Evolutionary conservation across 352 stramenopile species (phyloP), one percentile per base, ranked within the genome.

Genomic region (Globisporangium polare): DNA sequence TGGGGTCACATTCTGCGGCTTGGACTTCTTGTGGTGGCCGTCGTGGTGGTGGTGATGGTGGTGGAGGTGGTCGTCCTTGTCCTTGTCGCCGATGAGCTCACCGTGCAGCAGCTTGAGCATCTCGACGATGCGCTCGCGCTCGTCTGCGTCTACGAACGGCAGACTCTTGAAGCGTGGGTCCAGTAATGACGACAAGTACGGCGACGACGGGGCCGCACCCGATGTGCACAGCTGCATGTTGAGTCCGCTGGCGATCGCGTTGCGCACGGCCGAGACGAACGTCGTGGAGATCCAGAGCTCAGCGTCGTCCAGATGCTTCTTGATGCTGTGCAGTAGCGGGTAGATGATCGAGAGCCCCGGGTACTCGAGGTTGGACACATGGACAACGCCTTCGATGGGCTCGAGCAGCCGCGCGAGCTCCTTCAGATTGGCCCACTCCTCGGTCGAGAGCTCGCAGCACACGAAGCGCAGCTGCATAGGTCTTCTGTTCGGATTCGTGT

Each of bases 391-490:
- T 60, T 89, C 81, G 37, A 90, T 81, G 0, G 75, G 80, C n/a
- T 88, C 80, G 3, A 90, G 62, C 26, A 92, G 58, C 52, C 71
- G 62, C 20, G 79, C 80, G 17, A 89, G 73, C 58, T 92, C 79
- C 41, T 90, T 90, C 13, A 92, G 63, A n/a, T 76, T 75, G 2
- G 68, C 61, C 83, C 80, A 90, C 55, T 92, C 83, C 5, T 89
- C 80, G 8, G 63, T 49, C 22, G 83, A 88, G 22, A 92, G 62
- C 53, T 90, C 80, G 37, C 80, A 90, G 56, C 83, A 90, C 59
- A 89, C 74, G 55, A 92, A 90, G 5, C 80, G 80, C 51, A 92
- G 66, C 62, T 92, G 82, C 82, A 92, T 92, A 2, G 82, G 80
- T 29, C 80, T 71, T 8, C 83, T 75, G 43, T 79, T 82, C 41